Evolutionary conservation across 2,329 filamentous ascomycete genomes (phyloP), one percentile per base, ranked within the genome.

Genomic region (Ceratocystis eucalypticola): DNA sequence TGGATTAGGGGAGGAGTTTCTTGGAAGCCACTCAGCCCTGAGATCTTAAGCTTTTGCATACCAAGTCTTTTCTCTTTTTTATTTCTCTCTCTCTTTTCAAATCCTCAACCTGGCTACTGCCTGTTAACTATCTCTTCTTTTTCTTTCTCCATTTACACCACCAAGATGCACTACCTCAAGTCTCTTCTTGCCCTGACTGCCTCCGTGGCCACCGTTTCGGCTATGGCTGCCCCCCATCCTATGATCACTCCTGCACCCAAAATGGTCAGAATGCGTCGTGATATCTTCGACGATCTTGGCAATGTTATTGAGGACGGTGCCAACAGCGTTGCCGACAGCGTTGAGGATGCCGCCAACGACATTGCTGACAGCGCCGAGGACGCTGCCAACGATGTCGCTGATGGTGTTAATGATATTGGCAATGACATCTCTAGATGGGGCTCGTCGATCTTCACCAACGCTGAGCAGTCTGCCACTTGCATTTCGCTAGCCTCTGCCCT

Each of bases 131-230:
- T 28, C 20, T 53, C 20, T 25, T 25, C 20, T 8, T 25, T 22
- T 25, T 53, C 48, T 20, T 53, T 25, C 37, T 48, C 30, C 25
- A 41, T 12, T 12, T 4, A 41, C 37, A 41, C 37, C 37, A 41
- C 61, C 62, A 68, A 37, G 37, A 70, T 70, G 69, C 68, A 66
- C 46, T 41, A 67, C 69, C 62, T 63, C 28, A 57, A 45, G 41
- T 50, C 61, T 63, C 46, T 66, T 30, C 10, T 65, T 63, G 33
- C 69, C 55, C 46, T 70, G 65, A 64, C 67, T n/a, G 22, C 62
- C 64, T 62, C 66, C 57, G 66, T 65, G 50, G 67, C 66, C 55
- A 33, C 63, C 55, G 68, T 66, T 61, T 57, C 67, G 53, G 69
- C 68, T 50, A 57, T 66, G 30, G 62, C 67, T 28, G 65, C 68